Evolutionary conservation across 2,329 filamentous ascomycete genomes (phyloP), one percentile per base, ranked within the genome.

Genomic region (Stromatinia cepivora): DNA sequence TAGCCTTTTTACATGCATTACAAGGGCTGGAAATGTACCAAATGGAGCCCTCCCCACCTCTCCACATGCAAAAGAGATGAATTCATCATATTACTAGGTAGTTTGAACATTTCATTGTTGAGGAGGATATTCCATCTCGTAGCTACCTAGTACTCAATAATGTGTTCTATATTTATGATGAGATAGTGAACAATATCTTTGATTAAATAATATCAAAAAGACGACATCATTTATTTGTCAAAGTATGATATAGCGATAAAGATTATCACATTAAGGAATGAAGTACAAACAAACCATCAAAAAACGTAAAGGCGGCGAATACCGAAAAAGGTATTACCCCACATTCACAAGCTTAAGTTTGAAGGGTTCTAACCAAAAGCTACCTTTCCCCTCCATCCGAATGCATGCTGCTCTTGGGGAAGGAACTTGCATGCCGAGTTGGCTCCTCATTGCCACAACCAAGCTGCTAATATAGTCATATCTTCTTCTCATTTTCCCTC

Each of bases 261-360:
- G 9, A n/a, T 57, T 25, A 25, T 34, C n/a, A 48, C n/a, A n/a
- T 39, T 25, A 13, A 66, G 64, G 52, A 66, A 66, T 58, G 52
- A 39, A 59, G 28, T 15, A 53, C 36, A 59, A 59, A 50, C 48
- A 58, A 34, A 34, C 52, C 34, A 13, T 15, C 7, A 58, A 13
- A 25, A 34, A 31, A n/a, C 65, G 10, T 61, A 61, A 61, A 67
- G 54, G 65, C 65, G 65, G 65, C 65, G 54, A 67, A 22, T 17
- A 61, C 65, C 65, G 54, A 59, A 25, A 28, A 25, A 50, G 28
- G 42, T 3, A 50, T 53, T 63, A 54, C 66, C 66, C 66, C 66
- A 68, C 66, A 68, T 68, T 63, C 66, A 68, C 66, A 68, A 68
- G 66, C 66, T 63, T 56, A 15, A 15, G 5, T 4, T 20, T n/a